Conservation (phyloP, 768 basidiomycete species). For the Suillus paluster region DNA sequence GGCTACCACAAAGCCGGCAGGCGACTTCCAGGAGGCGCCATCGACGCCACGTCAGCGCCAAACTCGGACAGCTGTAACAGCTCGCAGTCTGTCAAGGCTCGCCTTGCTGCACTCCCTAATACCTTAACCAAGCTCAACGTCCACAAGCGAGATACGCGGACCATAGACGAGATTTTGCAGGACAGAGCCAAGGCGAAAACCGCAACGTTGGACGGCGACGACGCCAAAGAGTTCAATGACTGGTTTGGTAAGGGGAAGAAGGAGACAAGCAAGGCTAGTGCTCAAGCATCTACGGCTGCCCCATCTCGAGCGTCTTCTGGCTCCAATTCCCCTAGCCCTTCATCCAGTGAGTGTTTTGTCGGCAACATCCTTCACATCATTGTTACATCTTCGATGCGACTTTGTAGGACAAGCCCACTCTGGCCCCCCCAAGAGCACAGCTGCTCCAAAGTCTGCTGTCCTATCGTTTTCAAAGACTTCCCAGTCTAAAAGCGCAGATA, state of each 20-base stretch:
- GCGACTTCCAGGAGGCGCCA: constrained; percentile 66
- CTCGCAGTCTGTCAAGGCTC: constrained; percentile 62
- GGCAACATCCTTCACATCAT: constrained; percentile 8
- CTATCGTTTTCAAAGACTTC: constrained; percentile 16
- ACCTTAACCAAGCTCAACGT: constrained; percentile 74
- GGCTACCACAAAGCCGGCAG: constrained; percentile 53
- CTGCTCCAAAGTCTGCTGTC: constrained; percentile 15
- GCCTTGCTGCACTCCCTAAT: constrained; percentile 67
- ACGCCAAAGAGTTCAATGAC: constrained; percentile 72
- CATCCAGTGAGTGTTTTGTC: constrained; percentile 39
- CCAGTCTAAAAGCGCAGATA: constrained; percentile 15
- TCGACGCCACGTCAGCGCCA: constrained; percentile 49
- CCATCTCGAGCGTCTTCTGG: constrained; percentile 47
- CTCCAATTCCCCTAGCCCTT: constrained; percentile 43
- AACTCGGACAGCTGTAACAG: constrained; percentile 31
- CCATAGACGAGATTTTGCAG: constrained; percentile 81
- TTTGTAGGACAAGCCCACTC: constrained; percentile 20
- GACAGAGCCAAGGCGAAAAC: constrained; percentile 61
- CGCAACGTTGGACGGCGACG: constrained; percentile 70
- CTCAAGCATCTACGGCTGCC: constrained; percentile 34
- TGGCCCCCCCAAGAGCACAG: constrained; percentile 14
- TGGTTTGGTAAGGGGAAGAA: constrained; percentile 73
- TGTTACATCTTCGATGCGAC: constrained; percentile 19
- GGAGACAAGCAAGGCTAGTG: constrained; percentile 37
- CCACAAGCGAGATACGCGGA: constrained; percentile 76